Evolutionary conservation across 2,329 filamentous ascomycete genomes (phyloP), one percentile per base, ranked within the genome.

Genomic region (Penicillium fuscoglaucum): DNA sequence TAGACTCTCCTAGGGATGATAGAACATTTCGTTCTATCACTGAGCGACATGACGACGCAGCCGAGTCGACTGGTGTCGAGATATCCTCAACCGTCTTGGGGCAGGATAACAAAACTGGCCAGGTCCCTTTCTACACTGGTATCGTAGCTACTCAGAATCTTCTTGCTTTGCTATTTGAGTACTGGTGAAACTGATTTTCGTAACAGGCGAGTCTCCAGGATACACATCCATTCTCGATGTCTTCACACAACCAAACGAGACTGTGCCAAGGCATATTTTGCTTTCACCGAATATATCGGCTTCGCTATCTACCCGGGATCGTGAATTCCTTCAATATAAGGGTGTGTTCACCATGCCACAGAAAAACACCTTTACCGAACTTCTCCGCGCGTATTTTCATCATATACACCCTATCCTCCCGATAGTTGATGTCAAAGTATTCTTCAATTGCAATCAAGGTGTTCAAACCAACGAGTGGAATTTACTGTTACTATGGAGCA

Each of bases 401-500:
- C 31, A 33, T 33, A 33, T 33, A 33, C 31, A 33, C 12, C 31
- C 31, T 33, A 33, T 33, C 31, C 10, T 33, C 41, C 75, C 75
- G 12, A 68, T 77, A 21, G 58, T 77, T 21, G 74, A 77, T 49
- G 69, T 61, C 6, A 61, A 66, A 7, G 43, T 55, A 1, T 70
- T 77, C 10, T 61, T 64, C n/a, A 68, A 74, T 39, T 65, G 63
- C 21, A 58, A 59, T 45, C 67, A 68, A 15, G 67, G 68, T 24
- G 59, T 66, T n/a, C 60, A 66, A 19, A 65, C 68, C 9, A 40
- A 19, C 9, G 37, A 40, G 12, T 70, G 72, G 35, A 77, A 75
- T 51, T n/a, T 76, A 3, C 57, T 78, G n/a, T 61, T 79, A 1
- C 61, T 78, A 10, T 78, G 76, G 75, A 74, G 72, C 46, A 66